Percentiles rank a stretch among this genome's conserved stretches.
Conservation (phyloP, 2,329 filamentous ascomycete genomes). For the Cytospora chrysosperma region DNA sequence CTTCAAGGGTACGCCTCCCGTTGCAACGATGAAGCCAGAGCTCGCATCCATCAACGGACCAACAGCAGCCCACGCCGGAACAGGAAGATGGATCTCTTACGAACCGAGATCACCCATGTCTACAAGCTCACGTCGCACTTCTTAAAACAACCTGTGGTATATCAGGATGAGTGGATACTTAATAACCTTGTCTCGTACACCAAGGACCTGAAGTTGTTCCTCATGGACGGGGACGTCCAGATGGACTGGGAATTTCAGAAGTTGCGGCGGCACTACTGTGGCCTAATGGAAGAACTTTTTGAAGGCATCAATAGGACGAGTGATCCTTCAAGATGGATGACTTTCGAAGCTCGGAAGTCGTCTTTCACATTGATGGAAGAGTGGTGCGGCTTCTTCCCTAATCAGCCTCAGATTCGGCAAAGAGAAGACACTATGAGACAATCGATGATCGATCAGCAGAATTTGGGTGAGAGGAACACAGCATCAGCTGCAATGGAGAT, state of each 20-base stretch:
- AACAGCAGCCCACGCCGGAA: slow-evolving; percentile 80
- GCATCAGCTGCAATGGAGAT: slow-evolving; percentile 92
- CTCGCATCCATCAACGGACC: slow-evolving; percentile 81
- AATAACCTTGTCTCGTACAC: slow-evolving; percentile 86
- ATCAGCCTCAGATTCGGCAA: slow-evolving; percentile 76
- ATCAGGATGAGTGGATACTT: slow-evolving; percentile 86
- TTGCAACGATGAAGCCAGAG: slow-evolving; percentile 86
- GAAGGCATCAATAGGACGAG: slow-evolving; percentile 84
- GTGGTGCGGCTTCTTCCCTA: slow-evolving; percentile 97
- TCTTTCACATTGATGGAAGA: slow-evolving; percentile 97
- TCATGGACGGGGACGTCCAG: slow-evolving; percentile 93
- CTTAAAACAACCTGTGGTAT: slow-evolving; percentile 73
- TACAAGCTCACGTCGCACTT: slow-evolving; percentile 94
- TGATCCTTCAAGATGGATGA: slow-evolving; percentile 91
- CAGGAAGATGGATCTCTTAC: slow-evolving; percentile 78
- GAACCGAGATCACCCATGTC: slow-evolving; percentile 94
- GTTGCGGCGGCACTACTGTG: slow-evolving; percentile 88
- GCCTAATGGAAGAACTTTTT: slow-evolving; percentile 88
- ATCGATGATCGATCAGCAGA: slow-evolving; percentile 77
- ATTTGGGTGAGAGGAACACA: slow-evolving; percentile 71
- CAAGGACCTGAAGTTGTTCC: slow-evolving; percentile 87
- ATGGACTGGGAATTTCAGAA: slow-evolving; percentile 94
- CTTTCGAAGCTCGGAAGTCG: slow-evolving; percentile 93
- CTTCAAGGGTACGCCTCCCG: slow-evolving; percentile 81
- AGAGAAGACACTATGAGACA: slow-evolving; percentile 86